Evolutionary conservation across 768 basidiomycete species (phyloP), one percentile per base, ranked within the genome.

Genomic region (Tephrocybe sp.): DNA sequence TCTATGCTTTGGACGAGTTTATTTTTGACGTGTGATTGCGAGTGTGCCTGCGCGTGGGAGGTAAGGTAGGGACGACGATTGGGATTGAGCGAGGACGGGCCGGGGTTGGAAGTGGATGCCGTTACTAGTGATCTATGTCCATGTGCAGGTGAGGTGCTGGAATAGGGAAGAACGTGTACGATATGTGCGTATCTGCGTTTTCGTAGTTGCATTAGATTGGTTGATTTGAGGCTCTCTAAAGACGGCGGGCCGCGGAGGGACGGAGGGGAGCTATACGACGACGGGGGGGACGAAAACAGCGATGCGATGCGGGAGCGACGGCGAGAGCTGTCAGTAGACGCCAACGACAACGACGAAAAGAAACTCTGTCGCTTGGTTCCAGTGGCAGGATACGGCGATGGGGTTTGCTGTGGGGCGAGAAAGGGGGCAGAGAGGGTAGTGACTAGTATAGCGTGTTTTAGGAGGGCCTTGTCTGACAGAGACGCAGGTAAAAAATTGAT

Each of bases 381-480:
- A 7, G 3, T 30, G 19, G n/a, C n/a, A n/a, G n/a, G n/a, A n/a
- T 39, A 52, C 36, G 41, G 30, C 23, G 40, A 40, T 19, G 32
- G 26, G n/a, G 47, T 50, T 10, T 39, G 46, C n/a, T 20, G 42
- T 14, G 45, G 41, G n/a, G 64, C 60, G 10, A 75, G 60, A 50
- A 72, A 75, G 3, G 70, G 67, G 2, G 64, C 65, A 32, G 68
- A 61, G 39, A 77, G 64, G 12, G 75, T 73, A 1, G 71, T 75
- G 4, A 76, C 68, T 26, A 79, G 65, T 10, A 79, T 71, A 6
- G 72, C 67, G 51, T 74, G 67, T 48, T 76, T 76, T 4, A 77
- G 57, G 4, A 76, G 59, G 10, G 66, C 66, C 53, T 75, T 75
- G 34, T 79, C 77, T 0, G 69, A 65, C 1, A 72, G 49, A 14